Base-by-base conservation (phyloP, 306 rosid species). In the Geum urbanum region DNA sequence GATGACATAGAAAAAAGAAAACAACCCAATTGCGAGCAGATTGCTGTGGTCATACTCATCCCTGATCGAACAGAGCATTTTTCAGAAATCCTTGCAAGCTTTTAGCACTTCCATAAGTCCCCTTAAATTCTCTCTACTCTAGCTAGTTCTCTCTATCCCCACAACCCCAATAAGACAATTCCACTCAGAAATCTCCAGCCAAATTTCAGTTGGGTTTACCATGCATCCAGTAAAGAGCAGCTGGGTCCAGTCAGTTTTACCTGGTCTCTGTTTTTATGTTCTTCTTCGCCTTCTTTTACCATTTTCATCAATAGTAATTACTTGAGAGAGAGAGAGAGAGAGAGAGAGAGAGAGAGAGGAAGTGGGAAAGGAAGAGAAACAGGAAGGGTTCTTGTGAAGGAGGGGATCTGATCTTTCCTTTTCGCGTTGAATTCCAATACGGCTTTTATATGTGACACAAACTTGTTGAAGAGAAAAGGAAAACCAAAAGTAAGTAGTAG, bases 61-160 rank as follows among this genome's bases (percentile, higher is more conserved):
- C 14, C 44, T 7, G 18, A 3, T 58, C 20, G 18, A 3, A 27
- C 20, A 79, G 58, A 82, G 84, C 82, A 79, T 79, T 80, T 86
- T 86, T 75, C 89, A 85, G 88, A 85, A 83, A 88, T 86, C 84
- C 79, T 85, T 80, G 92, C 89, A 83, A 71, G 74, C 80, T 72
- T 82, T 72, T 76, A 61, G 83, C 81, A 77, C 86, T 77, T 80
- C 69, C 75, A 79, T 65, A 71, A 45, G 52, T 52, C 63, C 73
- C 77, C 70, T 63, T 59, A 72, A 82, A 49, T 72, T 76, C 73
- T 80, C 72, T 72, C 27, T 24, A 24, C 1, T 24, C 37, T 32
- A 32, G 4, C 37, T 32, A 32, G 37, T 32, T 32, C 37, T 32
- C 37, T 32, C 37, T 3, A 32, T 3, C 37, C 37, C 37, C 72